Base-by-base conservation (phyloP, 2,329 filamentous ascomycete genomes). In the Alternaria conjuncta region DNA sequence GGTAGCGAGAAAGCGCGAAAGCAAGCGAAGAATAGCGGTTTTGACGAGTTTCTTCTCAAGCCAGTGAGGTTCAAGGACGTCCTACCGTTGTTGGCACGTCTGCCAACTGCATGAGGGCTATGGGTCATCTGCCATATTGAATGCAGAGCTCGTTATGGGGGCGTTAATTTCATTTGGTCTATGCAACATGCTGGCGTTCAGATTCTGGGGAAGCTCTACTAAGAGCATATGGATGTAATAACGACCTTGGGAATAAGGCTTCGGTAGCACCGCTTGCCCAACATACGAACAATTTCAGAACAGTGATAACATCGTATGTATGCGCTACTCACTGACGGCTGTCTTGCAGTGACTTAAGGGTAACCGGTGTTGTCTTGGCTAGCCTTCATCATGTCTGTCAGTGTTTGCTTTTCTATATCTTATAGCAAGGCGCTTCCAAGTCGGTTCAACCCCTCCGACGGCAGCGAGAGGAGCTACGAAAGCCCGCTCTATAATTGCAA, bases 41-140 rank as follows among this genome's bases (percentile, higher is more conserved):
- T 70, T 43, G 63, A 76, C 45, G 43, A 64, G 28, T 76, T 71
- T 50, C 41, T 76, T 13, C 65, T 69, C 5, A 75, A 75, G 50
- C 73, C 73, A 10, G 66, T 74, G 9, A 63, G 63, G 47, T 66
- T 75, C 46, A 66, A 62, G 36, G 61, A 72, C 47, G 28, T 75
- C 54, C 20, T 54, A 43, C 68, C 55, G 20, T 45, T 66, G 25
- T 46, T 66, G 26, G 50, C 47, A 26, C 26, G 36, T 26, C 12
- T 44, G 13, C 15, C 28, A 6, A 41, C 20, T 23, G 20, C 28
- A 41, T 53, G 20, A 53, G 28, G 36, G 3, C n/a, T 18, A 41
- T 41, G 36, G 36, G 36, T 41, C 36, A 41, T 41, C 36, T 41
- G 36, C 1, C 36, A 2, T 0, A 41, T 18, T 11, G 8, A 18